Percentiles rank a stretch among this genome's conserved stretches.
phyloP scores from a whole-genome alignment of 2,329 filamentous ascomycete species.

The Berkeleyomyces basicola region DNA sequence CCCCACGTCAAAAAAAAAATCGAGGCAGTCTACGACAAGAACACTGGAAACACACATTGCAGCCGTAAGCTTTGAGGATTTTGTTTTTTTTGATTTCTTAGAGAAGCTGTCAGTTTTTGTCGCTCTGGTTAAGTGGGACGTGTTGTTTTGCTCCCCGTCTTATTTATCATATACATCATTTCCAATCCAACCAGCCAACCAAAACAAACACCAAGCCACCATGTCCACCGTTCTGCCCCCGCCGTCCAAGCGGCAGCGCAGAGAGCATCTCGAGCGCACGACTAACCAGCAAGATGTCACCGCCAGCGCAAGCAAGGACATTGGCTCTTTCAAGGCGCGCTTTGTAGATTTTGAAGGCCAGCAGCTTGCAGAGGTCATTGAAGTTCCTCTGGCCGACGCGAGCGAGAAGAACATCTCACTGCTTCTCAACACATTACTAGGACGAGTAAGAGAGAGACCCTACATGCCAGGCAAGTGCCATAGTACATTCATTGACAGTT shows the following conservation, averaged over 20 bases:
- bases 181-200: neutral
- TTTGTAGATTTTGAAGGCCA: constrained; percentile 70
- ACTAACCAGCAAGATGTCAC: constrained; percentile 60
- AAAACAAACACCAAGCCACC: neutral
- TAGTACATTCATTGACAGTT: neutral
- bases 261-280: constrained; percentile 54
- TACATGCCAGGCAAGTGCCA: too few relatives aligned
- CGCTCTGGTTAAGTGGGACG: too few relatives aligned
- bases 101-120: too few relatives aligned
- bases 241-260: constrained; percentile 73
- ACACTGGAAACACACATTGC: neutral
- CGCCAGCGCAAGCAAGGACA: constrained; percentile 47
- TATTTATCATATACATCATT: too few relatives aligned
- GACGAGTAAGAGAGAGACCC: constrained; percentile 38
- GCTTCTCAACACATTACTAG: constrained; percentile 69
- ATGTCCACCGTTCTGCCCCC: constrained; percentile 78
- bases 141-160: too few relatives aligned
- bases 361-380: constrained; percentile 51
- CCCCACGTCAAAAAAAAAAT: constrained; percentile 10
- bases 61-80: neutral
- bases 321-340: constrained; percentile 67
- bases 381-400: constrained; percentile 69
- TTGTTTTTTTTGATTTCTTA: neutral
- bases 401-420: constrained; percentile 79
- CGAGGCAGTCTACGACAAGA: neutral